A percentile compares a stretch with the other conserved stretches of the same genome.
Evolutionary conservation across 108 stramenopile genomes (phyloP).

Genomic region (Mediolabrus comicus): DNA sequence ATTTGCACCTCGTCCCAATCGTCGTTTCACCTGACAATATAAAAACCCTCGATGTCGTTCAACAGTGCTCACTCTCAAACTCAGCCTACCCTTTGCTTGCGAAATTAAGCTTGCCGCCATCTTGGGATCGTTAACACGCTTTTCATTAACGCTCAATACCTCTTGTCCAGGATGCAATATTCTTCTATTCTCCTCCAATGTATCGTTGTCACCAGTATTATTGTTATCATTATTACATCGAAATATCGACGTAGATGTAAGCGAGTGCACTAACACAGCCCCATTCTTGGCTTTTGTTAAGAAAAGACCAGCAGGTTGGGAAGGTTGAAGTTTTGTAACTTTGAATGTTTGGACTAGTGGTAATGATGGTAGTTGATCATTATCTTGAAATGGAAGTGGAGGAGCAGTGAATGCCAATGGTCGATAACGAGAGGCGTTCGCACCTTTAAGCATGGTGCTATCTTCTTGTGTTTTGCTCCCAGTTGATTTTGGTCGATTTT

Average conservation of each 20-base stretch:
- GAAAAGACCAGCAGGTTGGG: conserved; percentile 28
- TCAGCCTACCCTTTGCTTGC: conserved; percentile 12
- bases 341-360: conserved; percentile 27
- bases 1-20: conserved; percentile 4
- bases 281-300: conserved; percentile 34
- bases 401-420: background rate
- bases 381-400: conserved; percentile 5
- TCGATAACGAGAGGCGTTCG: background rate
- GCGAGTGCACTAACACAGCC: conserved; percentile 27
- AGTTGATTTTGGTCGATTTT: background rate
- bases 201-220: background rate
- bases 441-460: too few relatives aligned
- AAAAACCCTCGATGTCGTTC: conserved; percentile 27
- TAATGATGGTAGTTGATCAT: conserved; percentile 7
- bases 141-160: conserved; percentile 39
- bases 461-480: too few relatives aligned
- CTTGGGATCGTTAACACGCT: conserved; percentile 39
- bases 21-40: conserved; percentile 35
- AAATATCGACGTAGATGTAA: conserved; percentile 26
- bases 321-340: conserved; percentile 11
- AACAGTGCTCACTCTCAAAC: conserved; percentile 16
- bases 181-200: too few relatives aligned
- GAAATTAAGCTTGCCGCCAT: conserved; percentile 36
- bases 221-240: background rate
- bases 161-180: conserved; percentile 7